Base-by-base conservation (phyloP, 768 basidiomycete genomes). In the Lactarius vividus region DNA sequence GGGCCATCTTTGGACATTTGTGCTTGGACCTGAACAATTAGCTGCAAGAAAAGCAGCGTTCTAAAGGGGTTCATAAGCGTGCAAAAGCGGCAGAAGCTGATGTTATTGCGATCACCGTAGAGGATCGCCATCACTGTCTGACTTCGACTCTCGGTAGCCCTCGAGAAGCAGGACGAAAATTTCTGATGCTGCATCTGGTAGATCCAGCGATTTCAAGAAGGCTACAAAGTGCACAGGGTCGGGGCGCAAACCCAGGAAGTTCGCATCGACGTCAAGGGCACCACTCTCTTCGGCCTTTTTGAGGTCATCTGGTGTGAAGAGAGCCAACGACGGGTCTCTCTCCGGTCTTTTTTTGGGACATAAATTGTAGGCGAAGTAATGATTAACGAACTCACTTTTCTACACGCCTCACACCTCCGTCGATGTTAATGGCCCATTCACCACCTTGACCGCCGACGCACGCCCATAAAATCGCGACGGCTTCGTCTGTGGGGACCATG, bases 11-110 rank as follows among this genome's bases (percentile, higher is more conserved):
- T 78, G 0, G 87, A 82, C 4, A 93, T 77, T 59, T 86, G 82
- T 1, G 84, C 80, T 73, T 95, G 91, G 81, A 97, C 89, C 71
- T 89, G 86, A 67, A 94, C 80, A 39, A 93, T 85, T 40, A 96
- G 79, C 72, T 96, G 93, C 28, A 96, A 81, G 69, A 86, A 86
- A 6, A 91, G 79, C 39, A 98, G 72, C 0, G 86, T 84, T 67
- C 91, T 92, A 16, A 62, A 72, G 29, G 65, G 65, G 39, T 6
- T 57, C 59, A 42, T 18, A 15, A 26, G 49, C 40, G 57, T 42
- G 37, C 4, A 35, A 11, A 65, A 28, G n/a, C 53, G 4, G 26
- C 9, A 26, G 16, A 46, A 61, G 4, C 9, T 23, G n/a, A 16
- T 29, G 65, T 64, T 29, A 11, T 2, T 35, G 23, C 69, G 77